Evolutionary conservation across 2,329 filamentous ascomycete genomes (phyloP).

Genomic region (Acephala macrosclerotiorum): DNA sequence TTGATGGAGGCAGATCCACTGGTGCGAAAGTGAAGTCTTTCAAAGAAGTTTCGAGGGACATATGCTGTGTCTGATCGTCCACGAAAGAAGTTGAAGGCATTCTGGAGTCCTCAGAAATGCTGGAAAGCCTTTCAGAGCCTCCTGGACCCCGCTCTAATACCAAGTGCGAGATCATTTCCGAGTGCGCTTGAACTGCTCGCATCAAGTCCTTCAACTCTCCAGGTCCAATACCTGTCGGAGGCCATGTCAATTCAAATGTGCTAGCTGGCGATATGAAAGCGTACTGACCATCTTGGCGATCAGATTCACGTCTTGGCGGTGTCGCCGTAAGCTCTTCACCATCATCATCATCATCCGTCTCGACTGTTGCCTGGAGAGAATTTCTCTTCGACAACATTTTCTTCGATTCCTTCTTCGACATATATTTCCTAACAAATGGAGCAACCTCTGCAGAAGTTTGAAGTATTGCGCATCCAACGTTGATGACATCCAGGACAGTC

Average conservation of each 20-base stretch:
- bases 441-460: neutral
- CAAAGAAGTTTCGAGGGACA: neutral
- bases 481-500: neutral
- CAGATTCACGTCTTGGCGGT: neutral
- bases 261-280: neutral
- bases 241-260: neutral
- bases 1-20: neutral
- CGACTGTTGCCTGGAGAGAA: neutral
- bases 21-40: neutral
- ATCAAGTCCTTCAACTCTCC: neutral
- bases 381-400: neutral
- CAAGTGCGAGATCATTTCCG: neutral
- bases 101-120: neutral
- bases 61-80: neutral
- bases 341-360: neutral
- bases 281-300: neutral
- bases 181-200: constrained; percentile 1
- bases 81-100: neutral
- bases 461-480: constrained; percentile 7
- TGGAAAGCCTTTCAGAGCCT: neutral
- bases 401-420: neutral
- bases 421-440: constrained; percentile 1
- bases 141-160: neutral
- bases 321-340: neutral
- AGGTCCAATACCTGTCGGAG: neutral